A percentile compares a stretch with the other conserved stretches of the same genome.
Conservation (phyloP, 768 basidiomycete genomes). For the Arthromyces matolae region DNA sequence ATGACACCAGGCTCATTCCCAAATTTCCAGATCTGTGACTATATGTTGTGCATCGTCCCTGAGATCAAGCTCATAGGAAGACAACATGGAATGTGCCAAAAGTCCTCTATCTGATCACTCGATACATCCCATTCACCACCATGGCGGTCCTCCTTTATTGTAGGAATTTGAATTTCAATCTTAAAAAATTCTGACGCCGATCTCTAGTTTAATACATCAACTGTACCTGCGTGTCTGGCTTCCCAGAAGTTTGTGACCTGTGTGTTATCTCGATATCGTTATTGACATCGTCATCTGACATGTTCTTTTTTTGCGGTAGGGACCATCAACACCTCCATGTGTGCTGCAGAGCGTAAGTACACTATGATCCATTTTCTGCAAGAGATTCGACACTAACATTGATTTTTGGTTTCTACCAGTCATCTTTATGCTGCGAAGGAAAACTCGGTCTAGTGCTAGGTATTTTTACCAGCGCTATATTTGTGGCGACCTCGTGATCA, state of each 20-base stretch:
- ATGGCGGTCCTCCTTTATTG: neutral
- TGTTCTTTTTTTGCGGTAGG: neutral
- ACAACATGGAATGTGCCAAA: constrained; percentile 10
- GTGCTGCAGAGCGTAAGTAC: constrained; percentile 4
- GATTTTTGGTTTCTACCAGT: constrained; percentile 6
- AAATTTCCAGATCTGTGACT: constrained; percentile 21
- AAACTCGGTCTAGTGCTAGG: constrained; percentile 12
- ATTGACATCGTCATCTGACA: neutral
- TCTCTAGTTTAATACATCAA: too few species aligned
- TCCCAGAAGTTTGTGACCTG: neutral
- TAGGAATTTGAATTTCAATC: too few species aligned
- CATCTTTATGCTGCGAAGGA: constrained; percentile 19
- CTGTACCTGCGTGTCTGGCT: too few species aligned
- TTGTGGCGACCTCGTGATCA: constrained; percentile 6
- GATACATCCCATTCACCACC: constrained; percentile 9
- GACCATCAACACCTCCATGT: neutral
- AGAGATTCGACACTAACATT: neutral
- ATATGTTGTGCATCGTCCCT: constrained; percentile 14
- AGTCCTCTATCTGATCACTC: constrained; percentile 10
- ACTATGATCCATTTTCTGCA: neutral
- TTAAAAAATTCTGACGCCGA: too few species aligned
- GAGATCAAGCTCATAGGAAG: constrained; percentile 7
- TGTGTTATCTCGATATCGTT: neutral
- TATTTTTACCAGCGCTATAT: constrained; percentile 7
- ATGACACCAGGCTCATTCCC: neutral